Evolutionary conservation across 805 yeast species (phyloP).

Genomic region (Kockiozyma suomiensis): DNA sequence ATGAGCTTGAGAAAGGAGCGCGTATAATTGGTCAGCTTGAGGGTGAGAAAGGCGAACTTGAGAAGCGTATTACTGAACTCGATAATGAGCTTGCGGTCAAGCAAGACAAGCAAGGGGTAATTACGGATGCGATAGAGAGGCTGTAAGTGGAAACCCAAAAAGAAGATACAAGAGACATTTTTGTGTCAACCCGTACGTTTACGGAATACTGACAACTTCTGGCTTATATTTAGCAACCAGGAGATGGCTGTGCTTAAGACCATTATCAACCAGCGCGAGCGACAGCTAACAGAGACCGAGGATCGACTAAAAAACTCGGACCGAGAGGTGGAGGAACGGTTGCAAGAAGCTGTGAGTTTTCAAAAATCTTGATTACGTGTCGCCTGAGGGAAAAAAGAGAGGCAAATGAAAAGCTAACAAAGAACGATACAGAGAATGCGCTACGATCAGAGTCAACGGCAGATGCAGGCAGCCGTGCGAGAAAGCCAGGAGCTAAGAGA

Average conservation of each 20-base stretch:
- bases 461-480: slow-evolving; percentile 36
- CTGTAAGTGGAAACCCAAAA: background rate
- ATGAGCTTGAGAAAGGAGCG: slow-evolving; percentile 43
- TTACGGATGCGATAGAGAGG: slow-evolving; percentile 17
- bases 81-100: slow-evolving; percentile 39
- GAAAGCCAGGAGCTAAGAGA: slow-evolving; percentile 52
- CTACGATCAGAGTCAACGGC: slow-evolving; percentile 27
- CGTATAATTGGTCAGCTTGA: slow-evolving; percentile 44
- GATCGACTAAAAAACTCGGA: slow-evolving; percentile 38
- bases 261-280: slow-evolving; percentile 39
- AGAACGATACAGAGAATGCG: slow-evolving; percentile 20
- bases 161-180: too few species aligned
- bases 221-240: slow-evolving; percentile 20
- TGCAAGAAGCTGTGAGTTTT: slow-evolving; percentile 26
- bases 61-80: slow-evolving; percentile 41
- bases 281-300: slow-evolving; percentile 38
- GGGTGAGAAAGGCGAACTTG: slow-evolving; percentile 41
- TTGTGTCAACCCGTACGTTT: too few species aligned
- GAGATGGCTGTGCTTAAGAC: slow-evolving; percentile 35
- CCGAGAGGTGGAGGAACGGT: slow-evolving; percentile 21
- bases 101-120: slow-evolving; percentile 34
- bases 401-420: slow-evolving; percentile 46
- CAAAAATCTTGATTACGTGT: slow-evolving; percentile 33
- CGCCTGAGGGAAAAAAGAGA: background rate
- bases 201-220: background rate